Evolutionary conservation across 2,329 filamentous ascomycete species (phyloP).

Genomic region (Beauveria bassiana): DNA sequence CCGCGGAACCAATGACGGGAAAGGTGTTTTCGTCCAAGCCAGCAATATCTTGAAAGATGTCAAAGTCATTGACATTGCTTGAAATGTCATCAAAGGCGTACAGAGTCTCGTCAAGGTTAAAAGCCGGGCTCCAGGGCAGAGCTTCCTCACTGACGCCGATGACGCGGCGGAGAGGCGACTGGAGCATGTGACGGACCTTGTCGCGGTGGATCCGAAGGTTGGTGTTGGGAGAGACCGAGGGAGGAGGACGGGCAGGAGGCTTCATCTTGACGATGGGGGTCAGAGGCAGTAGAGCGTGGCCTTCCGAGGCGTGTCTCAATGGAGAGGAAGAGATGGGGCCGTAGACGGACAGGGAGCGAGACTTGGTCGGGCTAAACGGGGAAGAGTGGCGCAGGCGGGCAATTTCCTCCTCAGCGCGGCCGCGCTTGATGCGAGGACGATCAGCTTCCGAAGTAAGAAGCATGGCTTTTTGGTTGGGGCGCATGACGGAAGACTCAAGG

Average conservation of each 20-base stretch:
- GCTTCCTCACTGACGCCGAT: conserved; percentile 32
- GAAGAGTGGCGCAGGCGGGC: conserved; percentile 86
- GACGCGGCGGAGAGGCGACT: conserved; percentile 58
- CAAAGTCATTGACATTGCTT: conserved; percentile 46
- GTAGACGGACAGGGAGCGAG: conserved; percentile 44
- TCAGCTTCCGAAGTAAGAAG: conserved; percentile 73
- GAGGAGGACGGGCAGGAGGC: conserved; percentile 43
- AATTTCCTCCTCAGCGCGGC: conserved; percentile 92
- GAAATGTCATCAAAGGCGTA: conserved; percentile 43
- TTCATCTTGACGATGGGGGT: conserved; percentile 82
- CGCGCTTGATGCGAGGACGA: conserved; percentile 74
- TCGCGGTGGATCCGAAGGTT: conserved; percentile 84
- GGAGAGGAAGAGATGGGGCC: conserved; percentile 61
- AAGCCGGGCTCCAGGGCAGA: conserved; percentile 59
- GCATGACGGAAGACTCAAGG: conserved; percentile 79
- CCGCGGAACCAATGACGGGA: conserved; percentile 36
- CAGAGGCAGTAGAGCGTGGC: conserved; percentile 63
- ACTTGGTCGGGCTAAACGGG: conserved; percentile 81
- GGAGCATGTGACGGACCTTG: conserved; percentile 71
- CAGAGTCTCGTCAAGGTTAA: conserved; percentile 51
- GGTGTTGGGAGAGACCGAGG: conserved; percentile 86
- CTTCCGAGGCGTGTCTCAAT: conserved; percentile 46
- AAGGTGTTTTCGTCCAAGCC: conserved; percentile 23
- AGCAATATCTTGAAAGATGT: conserved; percentile 48
- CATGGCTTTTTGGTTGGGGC: conserved; percentile 54